A percentile compares a stretch with the other conserved stretches of the same genome.
Evolutionary conservation across 169 alveolate species (phyloP).

Genomic region (Babesia gibsoni): DNA sequence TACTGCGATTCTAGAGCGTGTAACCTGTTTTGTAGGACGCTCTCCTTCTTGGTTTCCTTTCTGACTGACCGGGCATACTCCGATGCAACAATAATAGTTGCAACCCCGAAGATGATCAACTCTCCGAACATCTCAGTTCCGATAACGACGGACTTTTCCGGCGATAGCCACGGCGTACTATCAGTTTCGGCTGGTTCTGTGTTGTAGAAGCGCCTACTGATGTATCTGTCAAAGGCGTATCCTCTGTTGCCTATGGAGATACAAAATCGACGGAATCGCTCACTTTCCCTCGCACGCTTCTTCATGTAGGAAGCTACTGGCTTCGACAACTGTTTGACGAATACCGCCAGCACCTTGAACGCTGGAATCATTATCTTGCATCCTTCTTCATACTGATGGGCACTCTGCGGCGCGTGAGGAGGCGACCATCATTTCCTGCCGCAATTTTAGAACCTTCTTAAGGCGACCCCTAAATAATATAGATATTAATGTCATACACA

Average conservation of each 20-base stretch:
- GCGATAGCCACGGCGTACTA: conserved; percentile 63
- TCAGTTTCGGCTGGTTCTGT: conserved; percentile 59
- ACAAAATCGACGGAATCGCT: conserved; percentile 69
- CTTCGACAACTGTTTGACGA: conserved; percentile 74
- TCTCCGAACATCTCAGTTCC: conserved; percentile 79
- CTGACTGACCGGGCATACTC: conserved; percentile 71
- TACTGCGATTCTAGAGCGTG: conserved; percentile 62
- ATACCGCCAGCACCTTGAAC: conserved; percentile 70
- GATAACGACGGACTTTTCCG: conserved; percentile 70
- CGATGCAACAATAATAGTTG: conserved; percentile 69
- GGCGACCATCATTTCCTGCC: conserved; percentile 10
- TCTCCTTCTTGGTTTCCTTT: conserved; percentile 74
- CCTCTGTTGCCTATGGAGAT: conserved; percentile 71
- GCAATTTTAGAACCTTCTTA: conserved; percentile 36
- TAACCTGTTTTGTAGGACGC: conserved; percentile 53
- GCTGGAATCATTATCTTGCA: conserved; percentile 72
- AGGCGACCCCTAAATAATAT: conserved; percentile 37
- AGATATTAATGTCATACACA: neutral
- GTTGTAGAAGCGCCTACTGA: conserved; percentile 70
- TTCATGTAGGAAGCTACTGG: conserved; percentile 74
- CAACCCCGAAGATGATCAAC: conserved; percentile 63
- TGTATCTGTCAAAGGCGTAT: conserved; percentile 73
- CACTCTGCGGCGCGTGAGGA: neutral
- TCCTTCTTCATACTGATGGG: neutral
- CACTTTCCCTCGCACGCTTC: conserved; percentile 69